These are phyloP conservation scores for Penicillium sclerotiorum DNA, from an alignment of 2,329 filamentous ascomycete genomes.

Conservation along the genomic window DNA sequence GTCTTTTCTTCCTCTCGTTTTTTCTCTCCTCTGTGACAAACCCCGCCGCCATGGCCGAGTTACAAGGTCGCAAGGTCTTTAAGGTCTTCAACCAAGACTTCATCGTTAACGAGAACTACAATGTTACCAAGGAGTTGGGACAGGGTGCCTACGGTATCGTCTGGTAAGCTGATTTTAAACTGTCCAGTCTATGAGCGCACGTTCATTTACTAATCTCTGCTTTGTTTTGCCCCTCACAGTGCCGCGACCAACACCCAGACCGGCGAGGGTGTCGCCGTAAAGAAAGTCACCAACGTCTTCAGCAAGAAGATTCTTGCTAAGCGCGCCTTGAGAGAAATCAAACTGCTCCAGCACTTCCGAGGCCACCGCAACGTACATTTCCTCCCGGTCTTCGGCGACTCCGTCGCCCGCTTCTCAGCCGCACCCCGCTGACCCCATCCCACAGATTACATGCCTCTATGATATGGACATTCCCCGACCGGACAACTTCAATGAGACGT, in stretches of 20 bases:
- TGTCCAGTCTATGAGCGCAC: neutral
- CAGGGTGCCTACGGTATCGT: slow-evolving; percentile 99
- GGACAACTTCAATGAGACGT: slow-evolving; percentile 98
- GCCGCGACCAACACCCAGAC: slow-evolving; percentile 90
- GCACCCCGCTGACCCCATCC: slow-evolving; percentile 45
- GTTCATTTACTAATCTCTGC: neutral
- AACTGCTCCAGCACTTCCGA: slow-evolving; percentile 96
- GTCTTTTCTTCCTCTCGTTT: slow-evolving; percentile 11
- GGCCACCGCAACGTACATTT: slow-evolving; percentile 77
- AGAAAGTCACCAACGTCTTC: slow-evolving; percentile 99
- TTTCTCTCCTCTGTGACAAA: slow-evolving; percentile 4
- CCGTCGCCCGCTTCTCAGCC: too few relatives aligned
- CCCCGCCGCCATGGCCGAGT: slow-evolving; percentile 56
- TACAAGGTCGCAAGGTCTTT: slow-evolving; percentile 83
- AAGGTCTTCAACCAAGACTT: slow-evolving; percentile 99
- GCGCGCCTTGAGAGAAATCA: slow-evolving; percentile 96
- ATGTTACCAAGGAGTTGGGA: slow-evolving; percentile 96
- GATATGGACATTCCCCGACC: slow-evolving; percentile 99
- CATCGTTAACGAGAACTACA: slow-evolving; percentile 96
- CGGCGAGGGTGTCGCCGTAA: slow-evolving; percentile 93
- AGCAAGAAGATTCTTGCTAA: slow-evolving; percentile 99
- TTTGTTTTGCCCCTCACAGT: slow-evolving; percentile 50
- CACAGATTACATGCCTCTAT: slow-evolving; percentile 94
- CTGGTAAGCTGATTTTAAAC: slow-evolving; percentile 63
- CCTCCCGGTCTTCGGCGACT: slow-evolving; percentile 1